Evolutionary conservation across 2,329 filamentous ascomycete genomes (phyloP).

Genomic region (Botrytis porri): DNA sequence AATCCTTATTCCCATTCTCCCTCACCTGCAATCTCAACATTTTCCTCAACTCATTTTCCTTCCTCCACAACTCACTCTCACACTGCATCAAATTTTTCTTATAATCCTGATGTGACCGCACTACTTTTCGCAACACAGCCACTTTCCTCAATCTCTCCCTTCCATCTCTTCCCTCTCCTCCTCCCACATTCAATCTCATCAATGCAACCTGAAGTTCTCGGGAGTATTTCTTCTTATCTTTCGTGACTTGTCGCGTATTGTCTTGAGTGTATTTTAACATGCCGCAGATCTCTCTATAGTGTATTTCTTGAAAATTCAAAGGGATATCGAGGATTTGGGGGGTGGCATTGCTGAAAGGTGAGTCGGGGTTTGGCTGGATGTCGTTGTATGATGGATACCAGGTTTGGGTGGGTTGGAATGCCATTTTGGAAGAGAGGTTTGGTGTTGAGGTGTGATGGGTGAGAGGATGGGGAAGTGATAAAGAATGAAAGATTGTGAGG

Average conservation of each 20-base stretch:
- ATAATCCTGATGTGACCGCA: background rate
- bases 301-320: background rate
- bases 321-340: background rate
- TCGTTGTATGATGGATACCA: background rate
- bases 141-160: background rate
- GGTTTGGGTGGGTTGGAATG: too few relatives aligned
- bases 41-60: background rate
- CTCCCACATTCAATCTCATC: background rate
- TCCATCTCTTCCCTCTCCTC: background rate
- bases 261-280: background rate
- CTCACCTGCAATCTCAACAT: background rate
- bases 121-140: background rate
- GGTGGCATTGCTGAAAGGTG: background rate
- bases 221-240: fast-evolving
- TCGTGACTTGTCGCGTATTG: background rate
- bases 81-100: background rate
- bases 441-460: background rate
- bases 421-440: background rate
- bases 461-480: background rate
- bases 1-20: background rate
- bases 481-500: too few relatives aligned
- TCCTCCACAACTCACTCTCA: background rate
- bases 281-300: background rate
- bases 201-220: background rate
- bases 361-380: background rate